Evolutionary conservation across 2,329 filamentous ascomycete genomes (phyloP).

Genomic region (Colletotrichum sansevieriae): DNA sequence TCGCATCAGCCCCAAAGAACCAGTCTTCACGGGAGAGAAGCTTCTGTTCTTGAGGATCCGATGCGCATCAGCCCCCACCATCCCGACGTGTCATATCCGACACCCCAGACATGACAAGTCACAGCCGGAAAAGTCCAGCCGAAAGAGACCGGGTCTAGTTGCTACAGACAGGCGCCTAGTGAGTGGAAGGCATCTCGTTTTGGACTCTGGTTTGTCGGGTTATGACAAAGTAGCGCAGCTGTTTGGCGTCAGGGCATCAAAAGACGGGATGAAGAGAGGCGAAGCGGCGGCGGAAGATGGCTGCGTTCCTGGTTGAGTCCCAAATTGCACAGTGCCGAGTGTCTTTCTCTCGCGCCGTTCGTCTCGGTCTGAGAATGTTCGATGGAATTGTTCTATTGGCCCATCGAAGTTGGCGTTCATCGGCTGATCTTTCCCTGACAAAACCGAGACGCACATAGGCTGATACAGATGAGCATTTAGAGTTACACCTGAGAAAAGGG

Average conservation of each 20-base stretch:
- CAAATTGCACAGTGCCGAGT: not conserved
- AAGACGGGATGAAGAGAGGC: conserved; percentile 21
- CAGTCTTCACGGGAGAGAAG: not conserved
- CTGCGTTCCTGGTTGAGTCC: conserved; percentile 1
- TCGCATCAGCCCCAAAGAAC: conserved; percentile 3
- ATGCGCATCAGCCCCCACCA: conserved; percentile 14
- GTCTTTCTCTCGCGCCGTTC: not conserved
- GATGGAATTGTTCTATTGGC: not conserved
- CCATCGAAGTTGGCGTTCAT: too few relatives aligned
- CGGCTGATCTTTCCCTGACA: conserved; percentile 20
- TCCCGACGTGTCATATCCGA: conserved; percentile 8
- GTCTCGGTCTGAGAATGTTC: not conserved
- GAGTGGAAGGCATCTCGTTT: not conserved
- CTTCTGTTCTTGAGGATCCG: not conserved
- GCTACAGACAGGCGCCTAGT: conserved; percentile 2
- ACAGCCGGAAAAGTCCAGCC: conserved; percentile 25
- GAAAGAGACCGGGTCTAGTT: conserved; percentile 28
- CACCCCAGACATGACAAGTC: conserved; percentile 9
- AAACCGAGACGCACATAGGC: conserved; percentile 13
- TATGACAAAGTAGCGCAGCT: conserved; percentile 16
- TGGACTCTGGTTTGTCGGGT: not conserved
- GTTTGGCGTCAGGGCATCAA: conserved; percentile 11
- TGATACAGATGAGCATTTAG: not conserved
- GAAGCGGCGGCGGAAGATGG: not conserved
- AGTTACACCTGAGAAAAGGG: too few relatives aligned